Base-by-base conservation (phyloP, 1,284 basidiomycete genomes). In the Apiotrichum siamense region DNA sequence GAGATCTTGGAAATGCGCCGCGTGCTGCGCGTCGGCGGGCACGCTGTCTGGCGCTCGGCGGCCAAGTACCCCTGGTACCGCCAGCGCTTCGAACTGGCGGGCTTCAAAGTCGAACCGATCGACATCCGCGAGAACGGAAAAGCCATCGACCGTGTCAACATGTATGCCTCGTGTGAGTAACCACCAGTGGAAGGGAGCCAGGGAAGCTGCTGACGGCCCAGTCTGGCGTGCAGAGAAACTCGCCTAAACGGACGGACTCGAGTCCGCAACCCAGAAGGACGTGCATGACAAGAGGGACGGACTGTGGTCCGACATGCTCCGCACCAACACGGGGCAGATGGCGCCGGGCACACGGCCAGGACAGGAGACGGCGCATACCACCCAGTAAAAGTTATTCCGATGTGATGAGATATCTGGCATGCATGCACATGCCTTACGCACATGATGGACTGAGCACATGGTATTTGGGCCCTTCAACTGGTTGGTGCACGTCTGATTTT, bases 31-130 rank as follows among this genome's bases (percentile, higher is more conserved):
- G 69, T 77, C 0, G 83, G 83, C 0, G 86, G 85, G 1, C 76
- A 80, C 40, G 81, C 86, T 6, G 80, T 85, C 51, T 87, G 83
- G 81, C 77, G 87, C 12, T 83, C 81, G 21, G 86, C 86, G 0
- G 83, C 80, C 1, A 81, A 81, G 67, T 72, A 77, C 46, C 87
- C 86, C 7, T 89, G 87, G 87, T 88, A 88, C 70, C 78, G 79
- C 51, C 77, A 82, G 60, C 74, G 82, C 73, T 82, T 69, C 37
- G 59, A 67, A 75, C 69, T 67, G 23, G 62, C 76, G 17, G 81
- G 80, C 1, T 82, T 82, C 67, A 62, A 69, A 24, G 76, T 81
- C 39, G 62, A 74, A 42, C 72, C 76, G 10, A 69, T 81, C 24
- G 73, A 74, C 46, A 72, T 79, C 50, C 71, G 79, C 41, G 69